Evolutionary conservation across 441 rosid genomes (phyloP), one percentile per base, ranked within the genome.

Genomic region (Pelargonium fulgidum): DNA sequence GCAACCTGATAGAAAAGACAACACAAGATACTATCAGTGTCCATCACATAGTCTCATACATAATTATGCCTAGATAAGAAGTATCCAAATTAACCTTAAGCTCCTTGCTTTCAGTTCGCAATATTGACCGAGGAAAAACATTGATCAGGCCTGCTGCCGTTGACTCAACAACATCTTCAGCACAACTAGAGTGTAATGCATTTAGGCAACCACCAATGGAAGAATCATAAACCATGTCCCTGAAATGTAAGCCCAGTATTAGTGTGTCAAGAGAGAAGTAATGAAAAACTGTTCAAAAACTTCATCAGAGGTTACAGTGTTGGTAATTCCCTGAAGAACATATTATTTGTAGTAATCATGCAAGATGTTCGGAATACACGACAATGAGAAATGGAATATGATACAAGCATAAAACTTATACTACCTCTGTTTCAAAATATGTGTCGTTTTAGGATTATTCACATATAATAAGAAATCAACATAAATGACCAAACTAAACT

Each of bases 71-170:
- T 50, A 72, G 41, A 52, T 5, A 72, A 65, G 65, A 83, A 73
- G 70, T 17, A 73, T 71, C 75, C 68, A 70, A 47, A 50, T 74
- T 72, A 81, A 95, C 99, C 99, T 90, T 90, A 71, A 95, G 96
- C 81, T 92, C 97, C 69, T 82, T 81, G 80, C 99, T 95, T 75
- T 84, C 87, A 65, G 96, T 89, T 87, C 87, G 87, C 82, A 75
- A 68, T 81, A 92, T 75, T 68, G 95, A 85, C 73, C 24, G 80
- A 69, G 82, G 83, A 73, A 92, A 85, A 67, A 81, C 82, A 75
- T 81, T 73, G 70, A 92, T 85, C 42, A 92, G 72, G 81, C 80
- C 82, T 65, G 83, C 85, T 73, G 99, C 97, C 70, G 99, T 90
- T 73, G 75, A 74, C 82, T 83, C 77, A 76, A 95, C 88, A 75